phyloP scores from a whole-genome alignment of 2,329 filamentous ascomycete genomes.

The Claviceps africana region DNA sequence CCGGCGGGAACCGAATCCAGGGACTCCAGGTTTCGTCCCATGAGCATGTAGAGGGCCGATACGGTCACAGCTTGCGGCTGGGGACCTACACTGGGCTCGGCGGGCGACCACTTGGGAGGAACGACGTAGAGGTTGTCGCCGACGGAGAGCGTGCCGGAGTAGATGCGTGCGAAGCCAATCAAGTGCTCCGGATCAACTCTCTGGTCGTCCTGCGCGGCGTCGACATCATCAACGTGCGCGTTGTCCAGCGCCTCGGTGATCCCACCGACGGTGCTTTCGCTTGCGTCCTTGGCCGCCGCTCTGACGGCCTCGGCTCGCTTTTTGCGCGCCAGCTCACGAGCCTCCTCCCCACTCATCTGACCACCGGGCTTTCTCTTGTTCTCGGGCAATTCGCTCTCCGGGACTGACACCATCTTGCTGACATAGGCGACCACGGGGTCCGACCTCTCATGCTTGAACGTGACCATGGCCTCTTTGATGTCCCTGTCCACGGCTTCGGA shows the following conservation, averaged over 20 bases:
- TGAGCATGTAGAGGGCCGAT: constrained; percentile 82
- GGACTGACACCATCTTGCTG: constrained; percentile 95
- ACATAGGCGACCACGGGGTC: constrained; percentile 86
- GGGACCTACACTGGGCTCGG: constrained; percentile 55
- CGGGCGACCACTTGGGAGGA: constrained; percentile 83
- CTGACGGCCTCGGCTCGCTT: constrained; percentile 81
- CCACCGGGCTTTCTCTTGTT: constrained; percentile 57
- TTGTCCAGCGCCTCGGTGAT: constrained; percentile 47
- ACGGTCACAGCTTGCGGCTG: constrained; percentile 72
- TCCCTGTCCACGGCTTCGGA: constrained; percentile 52
- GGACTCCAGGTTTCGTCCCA: constrained; percentile 79
- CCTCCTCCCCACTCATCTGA: constrained; percentile 76
- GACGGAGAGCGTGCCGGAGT: constrained; percentile 77
- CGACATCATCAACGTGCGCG: constrained; percentile 42
- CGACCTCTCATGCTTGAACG: constrained; percentile 55
- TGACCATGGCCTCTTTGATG: constrained; percentile 67
- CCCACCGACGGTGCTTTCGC: constrained; percentile 35
- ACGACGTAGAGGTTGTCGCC: constrained; percentile 87
- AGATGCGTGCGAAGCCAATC: constrained; percentile 87
- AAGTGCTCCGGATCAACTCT: constrained; percentile 69
- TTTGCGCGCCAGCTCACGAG: constrained; percentile 69
- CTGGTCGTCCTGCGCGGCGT: constrained; percentile 33
- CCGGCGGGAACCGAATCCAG: constrained; percentile 79
- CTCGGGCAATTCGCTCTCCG: constrained; percentile 78
- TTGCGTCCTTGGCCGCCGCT: constrained; percentile 47